Evolutionary conservation across 106 monocot genomes (phyloP).

Genomic region (Dendrobium officinale): DNA sequence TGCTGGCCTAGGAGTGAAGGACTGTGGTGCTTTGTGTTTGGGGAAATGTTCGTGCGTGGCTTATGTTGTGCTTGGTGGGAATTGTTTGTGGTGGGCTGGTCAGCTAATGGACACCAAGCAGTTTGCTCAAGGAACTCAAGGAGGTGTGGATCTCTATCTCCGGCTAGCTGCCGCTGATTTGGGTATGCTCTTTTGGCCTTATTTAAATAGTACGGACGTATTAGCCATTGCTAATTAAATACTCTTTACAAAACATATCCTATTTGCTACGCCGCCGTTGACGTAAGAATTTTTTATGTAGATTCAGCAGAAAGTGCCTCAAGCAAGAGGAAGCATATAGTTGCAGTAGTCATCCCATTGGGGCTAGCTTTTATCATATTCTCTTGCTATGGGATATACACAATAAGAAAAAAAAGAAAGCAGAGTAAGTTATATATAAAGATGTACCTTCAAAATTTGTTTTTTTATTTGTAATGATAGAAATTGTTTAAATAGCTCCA

Average conservation of each 20-base stretch:
- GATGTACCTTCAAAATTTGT: neutral
- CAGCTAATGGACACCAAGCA: conserved; percentile 3
- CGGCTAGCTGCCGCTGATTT: conserved; percentile 10
- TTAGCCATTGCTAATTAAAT: no score
- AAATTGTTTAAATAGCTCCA: conserved; percentile 11
- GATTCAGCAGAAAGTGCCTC: neutral
- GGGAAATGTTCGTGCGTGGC: conserved; percentile 10
- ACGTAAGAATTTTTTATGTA: neutral
- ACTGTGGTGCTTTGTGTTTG: conserved; percentile 2
- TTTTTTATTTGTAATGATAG: neutral
- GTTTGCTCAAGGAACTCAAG: neutral
- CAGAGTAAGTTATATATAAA: neutral
- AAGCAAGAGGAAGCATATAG: neutral
- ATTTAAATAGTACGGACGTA: no score
- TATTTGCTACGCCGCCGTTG: no score
- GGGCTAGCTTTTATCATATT: neutral
- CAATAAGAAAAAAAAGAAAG: neutral
- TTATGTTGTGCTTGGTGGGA: neutral
- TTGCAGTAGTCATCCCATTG: conserved; percentile 5
- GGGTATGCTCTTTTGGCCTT: neutral
- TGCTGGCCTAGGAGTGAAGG: neutral
- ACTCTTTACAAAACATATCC: no score
- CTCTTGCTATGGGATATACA: neutral
- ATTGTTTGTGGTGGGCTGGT: neutral
- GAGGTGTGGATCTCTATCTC: conserved; percentile 4